Conservation (phyloP, 768 basidiomycete genomes). For the Pholiota microspora region DNA sequence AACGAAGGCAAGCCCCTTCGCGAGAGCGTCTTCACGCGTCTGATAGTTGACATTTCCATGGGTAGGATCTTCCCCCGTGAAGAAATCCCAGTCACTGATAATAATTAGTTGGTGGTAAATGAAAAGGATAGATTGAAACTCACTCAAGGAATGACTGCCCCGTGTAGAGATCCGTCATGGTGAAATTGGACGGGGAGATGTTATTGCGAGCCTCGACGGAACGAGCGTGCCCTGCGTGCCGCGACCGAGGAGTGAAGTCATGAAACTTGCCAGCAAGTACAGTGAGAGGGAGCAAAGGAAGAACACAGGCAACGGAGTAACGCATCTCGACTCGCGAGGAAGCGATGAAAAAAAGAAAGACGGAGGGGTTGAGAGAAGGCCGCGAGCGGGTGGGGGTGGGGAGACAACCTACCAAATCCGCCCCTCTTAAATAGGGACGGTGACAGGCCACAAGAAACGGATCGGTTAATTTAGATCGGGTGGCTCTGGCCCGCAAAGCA, state of each 20-base stretch:
- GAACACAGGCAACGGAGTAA: constrained; percentile 15
- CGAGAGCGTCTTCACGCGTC: constrained; percentile 41
- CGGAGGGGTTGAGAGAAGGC: constrained; percentile 10
- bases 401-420: background rate
- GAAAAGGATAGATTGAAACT: constrained; percentile 13
- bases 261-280: constrained; percentile 31
- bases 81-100: constrained; percentile 66
- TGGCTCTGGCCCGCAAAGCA: constrained; percentile 6
- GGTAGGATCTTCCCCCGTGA: constrained; percentile 62
- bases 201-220: constrained; percentile 20
- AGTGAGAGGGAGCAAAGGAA: constrained; percentile 18
- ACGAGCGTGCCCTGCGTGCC: constrained; percentile 22
- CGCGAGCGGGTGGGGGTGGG: constrained; percentile 6
- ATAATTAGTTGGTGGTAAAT: background rate
- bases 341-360: constrained; percentile 3
- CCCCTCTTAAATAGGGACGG: constrained; percentile 7
- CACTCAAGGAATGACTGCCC: constrained; percentile 65
- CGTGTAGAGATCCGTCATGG: constrained; percentile 32
- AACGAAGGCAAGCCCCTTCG: constrained; percentile 59
- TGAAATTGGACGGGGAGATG: constrained; percentile 22
- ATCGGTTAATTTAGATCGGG: constrained; percentile 4
- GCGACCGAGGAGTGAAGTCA: constrained; percentile 16
- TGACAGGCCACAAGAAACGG: constrained; percentile 2
- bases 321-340: constrained; percentile 13
- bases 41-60: constrained; percentile 66